A percentile compares a stretch with the other conserved stretches of the same genome.
Evolutionary conservation across 768 basidiomycete genomes (phyloP).

Genomic region (Cystofilobasidium bisporidii): DNA sequence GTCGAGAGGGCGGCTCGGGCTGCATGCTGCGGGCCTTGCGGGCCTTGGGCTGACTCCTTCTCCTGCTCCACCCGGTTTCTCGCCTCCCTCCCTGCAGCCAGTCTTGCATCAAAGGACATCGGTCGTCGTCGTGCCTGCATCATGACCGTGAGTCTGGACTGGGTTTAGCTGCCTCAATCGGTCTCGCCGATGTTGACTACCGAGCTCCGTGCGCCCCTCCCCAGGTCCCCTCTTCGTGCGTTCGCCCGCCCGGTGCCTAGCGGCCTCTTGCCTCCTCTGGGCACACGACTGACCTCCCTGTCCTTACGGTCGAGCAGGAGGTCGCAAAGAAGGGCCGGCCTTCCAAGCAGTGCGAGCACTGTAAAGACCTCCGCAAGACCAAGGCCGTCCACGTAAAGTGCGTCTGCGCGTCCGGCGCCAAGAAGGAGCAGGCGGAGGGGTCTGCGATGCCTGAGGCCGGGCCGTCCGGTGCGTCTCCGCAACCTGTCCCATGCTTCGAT

Average conservation of each 20-base stretch:
- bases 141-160: constrained; percentile 11
- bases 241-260: background rate
- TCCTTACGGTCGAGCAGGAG: background rate
- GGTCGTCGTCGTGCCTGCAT: constrained; percentile 23
- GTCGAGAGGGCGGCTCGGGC: background rate
- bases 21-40: background rate
- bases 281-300: background rate
- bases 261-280: too few relatives aligned
- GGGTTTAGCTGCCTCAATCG: constrained; percentile 1
- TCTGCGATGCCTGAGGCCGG: background rate
- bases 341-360: constrained; percentile 23
- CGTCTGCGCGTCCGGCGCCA: constrained; percentile 15
- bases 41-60: background rate
- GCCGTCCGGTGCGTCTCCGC: background rate
- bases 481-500: background rate
- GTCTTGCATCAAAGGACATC: constrained; percentile 27
- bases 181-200: background rate
- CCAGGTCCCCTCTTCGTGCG: constrained; percentile 3
- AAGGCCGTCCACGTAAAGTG: constrained; percentile 28
- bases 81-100: constrained; percentile 10
- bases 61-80: background rate
- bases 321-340: constrained; percentile 23
- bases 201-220: too few relatives aligned
- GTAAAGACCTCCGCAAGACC: constrained; percentile 24
- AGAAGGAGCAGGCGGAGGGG: background rate